These are phyloP conservation scores for Peronospora belbahrii DNA, from an alignment of 352 stramenopile genomes.

Conservation along the genomic window DNA sequence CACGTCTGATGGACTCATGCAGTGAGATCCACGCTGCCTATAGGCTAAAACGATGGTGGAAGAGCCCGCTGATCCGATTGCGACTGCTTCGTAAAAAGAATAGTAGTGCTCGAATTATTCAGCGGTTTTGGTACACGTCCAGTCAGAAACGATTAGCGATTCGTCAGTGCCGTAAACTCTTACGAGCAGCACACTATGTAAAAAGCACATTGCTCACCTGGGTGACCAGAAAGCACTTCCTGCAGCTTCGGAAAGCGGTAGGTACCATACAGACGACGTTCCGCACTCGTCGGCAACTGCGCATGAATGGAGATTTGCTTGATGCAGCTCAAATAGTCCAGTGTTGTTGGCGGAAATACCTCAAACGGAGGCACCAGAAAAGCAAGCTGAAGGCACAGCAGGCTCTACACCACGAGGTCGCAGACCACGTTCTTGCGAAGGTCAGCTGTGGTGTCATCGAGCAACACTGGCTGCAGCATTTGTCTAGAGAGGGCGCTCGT, in stretches of 20 bases:
- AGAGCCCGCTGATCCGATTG: conserved; percentile 43
- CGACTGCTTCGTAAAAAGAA: conserved; percentile 56
- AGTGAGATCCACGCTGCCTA: conserved; percentile 87
- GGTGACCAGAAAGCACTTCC: conserved; percentile 17
- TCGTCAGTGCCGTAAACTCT: conserved; percentile 53
- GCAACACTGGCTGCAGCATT: conserved; percentile 28
- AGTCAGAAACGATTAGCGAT: conserved; percentile 71
- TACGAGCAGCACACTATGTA: conserved; percentile 52
- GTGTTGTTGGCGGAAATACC: conserved; percentile 26
- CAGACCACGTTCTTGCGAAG: conserved; percentile 23
- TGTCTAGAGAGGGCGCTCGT: conserved; percentile 27
- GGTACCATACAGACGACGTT: conserved; percentile 32
- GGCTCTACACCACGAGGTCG: conserved; percentile 14
- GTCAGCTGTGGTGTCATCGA: conserved; percentile 34
- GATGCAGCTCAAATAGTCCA: conserved; percentile 29
- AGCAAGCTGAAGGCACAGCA: conserved; percentile 10
- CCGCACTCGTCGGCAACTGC: conserved; percentile 17
- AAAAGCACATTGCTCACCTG: conserved; percentile 32
- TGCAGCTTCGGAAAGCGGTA: conserved; percentile 25
- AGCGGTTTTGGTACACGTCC: conserved; percentile 80
- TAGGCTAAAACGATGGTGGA: conserved; percentile 83
- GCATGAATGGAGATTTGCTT: conserved; percentile 12
- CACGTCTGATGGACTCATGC: conserved; percentile 90
- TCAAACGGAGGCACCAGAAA: conserved; percentile 14
- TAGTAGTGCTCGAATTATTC: conserved; percentile 42